Base-by-base conservation (phyloP, 441 rosid genomes). In the Gossypium davidsonii region DNA sequence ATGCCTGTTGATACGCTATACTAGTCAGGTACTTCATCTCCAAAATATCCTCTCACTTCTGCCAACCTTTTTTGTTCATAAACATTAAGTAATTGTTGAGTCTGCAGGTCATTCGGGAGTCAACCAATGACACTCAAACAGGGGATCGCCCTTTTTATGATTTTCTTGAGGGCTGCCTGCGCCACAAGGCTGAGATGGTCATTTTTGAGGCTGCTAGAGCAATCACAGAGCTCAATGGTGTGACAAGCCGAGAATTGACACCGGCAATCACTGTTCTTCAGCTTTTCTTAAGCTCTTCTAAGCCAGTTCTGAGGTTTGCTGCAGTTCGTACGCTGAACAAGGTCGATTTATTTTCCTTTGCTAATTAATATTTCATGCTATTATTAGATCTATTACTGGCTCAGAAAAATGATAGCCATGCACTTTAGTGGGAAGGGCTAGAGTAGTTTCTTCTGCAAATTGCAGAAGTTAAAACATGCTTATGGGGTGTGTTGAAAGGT, bases 221-320 rank as follows among this genome's bases (percentile, higher is more conserved):
- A 56, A 95, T 95, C 78, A 95, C 99, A 8, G 99, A 90, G 88
- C 98, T 95, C 76, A 86, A 79, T 82, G 93, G 91, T 28, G 97
- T 93, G 76, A 87, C 91, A 73, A 91, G 82, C 88, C 86, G 90
- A 78, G 99, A 95, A 85, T 70, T 95, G 87, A 91, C 98, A 67
- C 99, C 99, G 44, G 99, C 99, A 72, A 95, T 95, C 66, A 90
- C 97, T 71, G 99, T 93, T 77, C 97, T 95, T 51, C 99, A 95
- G 86, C 96, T 93, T 49, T 93, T 95, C 75, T 82, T 95, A 81
- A 91, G 92, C 82, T 95, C 97, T 64, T 91, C 97, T 60, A 95
- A 86, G 85, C 98, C 97, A 73, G 97, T 95, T 57, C 61, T 91
- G 79, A 93, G 97, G 88, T 95, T 95, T 85, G 99, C 99, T 53